These are phyloP conservation scores for Chaetomiaceae sp. DNA, from an alignment of 2,329 filamentous ascomycete genomes.

Conservation along the genomic window DNA sequence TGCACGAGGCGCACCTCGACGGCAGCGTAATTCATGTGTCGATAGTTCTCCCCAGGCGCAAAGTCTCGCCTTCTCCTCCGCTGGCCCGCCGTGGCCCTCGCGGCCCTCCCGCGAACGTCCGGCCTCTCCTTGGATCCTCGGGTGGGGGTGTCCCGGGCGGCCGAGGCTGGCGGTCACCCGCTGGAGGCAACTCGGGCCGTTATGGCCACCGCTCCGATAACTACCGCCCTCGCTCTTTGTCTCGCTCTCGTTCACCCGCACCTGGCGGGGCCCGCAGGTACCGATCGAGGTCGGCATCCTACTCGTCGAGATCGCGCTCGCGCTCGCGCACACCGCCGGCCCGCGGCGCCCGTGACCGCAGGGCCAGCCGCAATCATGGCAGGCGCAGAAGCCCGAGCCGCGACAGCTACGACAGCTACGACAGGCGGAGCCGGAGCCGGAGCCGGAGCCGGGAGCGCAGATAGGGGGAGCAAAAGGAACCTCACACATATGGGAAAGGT, in stretches of 20 bases:
- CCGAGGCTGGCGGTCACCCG: constrained; percentile 19
- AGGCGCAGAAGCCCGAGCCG: constrained; percentile 44
- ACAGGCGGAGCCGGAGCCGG: constrained; percentile 28
- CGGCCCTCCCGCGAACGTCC: constrained; percentile 36
- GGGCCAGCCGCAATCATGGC: constrained; percentile 29
- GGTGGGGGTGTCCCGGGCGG: constrained; percentile 29
- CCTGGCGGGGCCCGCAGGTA: constrained; percentile 35
- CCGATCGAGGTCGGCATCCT: constrained; percentile 38
- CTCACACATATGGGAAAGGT: background rate
- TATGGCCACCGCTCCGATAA: constrained; percentile 47
- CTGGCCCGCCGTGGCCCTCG: constrained; percentile 58
- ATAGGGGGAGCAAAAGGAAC: background rate
- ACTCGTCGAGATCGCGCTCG: constrained; percentile 30
- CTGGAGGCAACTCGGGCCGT: constrained; percentile 28
- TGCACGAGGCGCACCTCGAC: constrained; percentile 96
- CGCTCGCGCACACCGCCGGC: constrained; percentile 20
- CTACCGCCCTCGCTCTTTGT: constrained; percentile 58
- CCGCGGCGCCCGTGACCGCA: constrained; percentile 31
- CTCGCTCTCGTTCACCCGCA: constrained; percentile 43
- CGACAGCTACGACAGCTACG: constrained; percentile 42
- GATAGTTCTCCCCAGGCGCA: constrained; percentile 78
- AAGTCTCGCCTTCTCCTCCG: constrained; percentile 76
- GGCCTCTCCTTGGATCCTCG: constrained; percentile 30
- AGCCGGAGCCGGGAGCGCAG: constrained; percentile 20
- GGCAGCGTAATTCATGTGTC: constrained; percentile 79